These are phyloP conservation scores for Psilocybe cubensis DNA, from an alignment of 768 basidiomycete genomes.

Conservation along the genomic window DNA sequence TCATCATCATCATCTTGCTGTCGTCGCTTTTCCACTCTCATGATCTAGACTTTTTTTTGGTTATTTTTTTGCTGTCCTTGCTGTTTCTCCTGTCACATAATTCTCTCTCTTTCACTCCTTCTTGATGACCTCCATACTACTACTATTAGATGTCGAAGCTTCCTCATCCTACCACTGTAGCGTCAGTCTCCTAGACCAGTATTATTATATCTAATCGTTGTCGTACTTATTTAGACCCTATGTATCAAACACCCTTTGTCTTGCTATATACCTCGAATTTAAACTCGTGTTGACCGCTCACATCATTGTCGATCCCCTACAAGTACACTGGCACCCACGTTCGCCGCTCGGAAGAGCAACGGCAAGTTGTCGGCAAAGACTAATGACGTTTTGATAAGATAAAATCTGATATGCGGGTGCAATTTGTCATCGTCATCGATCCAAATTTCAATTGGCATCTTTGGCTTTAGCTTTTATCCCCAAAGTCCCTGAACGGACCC, in stretches of 20 bases:
- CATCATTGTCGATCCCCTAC: too few species aligned
- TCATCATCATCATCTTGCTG: background rate
- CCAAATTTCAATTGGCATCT: slow-evolving; percentile 3
- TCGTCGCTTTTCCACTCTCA: background rate
- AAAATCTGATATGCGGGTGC: background rate
- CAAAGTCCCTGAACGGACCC: background rate
- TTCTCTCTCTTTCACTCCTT: background rate
- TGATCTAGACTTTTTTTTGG: background rate
- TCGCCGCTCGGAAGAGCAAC: slow-evolving; percentile 5
- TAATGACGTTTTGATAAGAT: slow-evolving; percentile 19
- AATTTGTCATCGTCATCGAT: slow-evolving; percentile 5
- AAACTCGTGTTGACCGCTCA: background rate
- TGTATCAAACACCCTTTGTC: slow-evolving; percentile 14
- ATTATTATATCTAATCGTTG: slow-evolving; percentile 10
- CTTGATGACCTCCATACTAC: background rate
- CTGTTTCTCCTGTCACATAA: background rate
- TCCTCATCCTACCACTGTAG: slow-evolving; percentile 3
- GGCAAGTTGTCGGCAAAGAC: slow-evolving; percentile 2
- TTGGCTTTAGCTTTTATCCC: too few species aligned
- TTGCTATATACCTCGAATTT: background rate
- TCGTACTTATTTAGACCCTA: slow-evolving; percentile 12
- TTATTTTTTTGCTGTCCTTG: background rate
- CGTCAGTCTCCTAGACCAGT: background rate
- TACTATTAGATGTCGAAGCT: background rate
- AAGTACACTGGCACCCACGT: background rate